A percentile compares a stretch with the other conserved stretches of the same genome.
phyloP scores from a whole-genome alignment of 176 grass and related monocot genomes.

The Miscanthus lutarioriparius region DNA sequence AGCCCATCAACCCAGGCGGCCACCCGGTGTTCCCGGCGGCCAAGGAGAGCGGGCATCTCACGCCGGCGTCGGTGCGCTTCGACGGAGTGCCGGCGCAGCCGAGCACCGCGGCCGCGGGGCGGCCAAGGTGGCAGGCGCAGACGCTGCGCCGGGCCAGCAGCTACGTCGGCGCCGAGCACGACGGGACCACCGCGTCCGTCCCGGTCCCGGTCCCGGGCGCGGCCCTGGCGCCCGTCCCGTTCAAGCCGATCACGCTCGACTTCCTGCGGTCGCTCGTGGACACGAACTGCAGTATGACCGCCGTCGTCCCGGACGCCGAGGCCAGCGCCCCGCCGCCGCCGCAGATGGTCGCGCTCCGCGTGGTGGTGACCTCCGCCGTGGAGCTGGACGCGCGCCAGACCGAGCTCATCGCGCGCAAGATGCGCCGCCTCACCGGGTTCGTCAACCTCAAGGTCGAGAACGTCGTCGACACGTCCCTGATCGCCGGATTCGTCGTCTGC shows the following conservation, averaged over 20 bases:
- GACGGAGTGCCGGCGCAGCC: conserved; percentile 29
- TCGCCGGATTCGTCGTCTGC: conserved; percentile 85
- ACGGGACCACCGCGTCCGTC: background rate
- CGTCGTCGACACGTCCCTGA: conserved; percentile 69
- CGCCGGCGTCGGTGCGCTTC: conserved; percentile 45
- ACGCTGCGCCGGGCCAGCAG: conserved; percentile 40
- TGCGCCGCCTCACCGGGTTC: conserved; percentile 87
- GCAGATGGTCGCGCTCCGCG: conserved; percentile 48
- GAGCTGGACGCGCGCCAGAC: conserved; percentile 70
- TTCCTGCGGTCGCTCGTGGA: conserved; percentile 63
- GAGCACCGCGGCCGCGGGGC: conserved; percentile 23
- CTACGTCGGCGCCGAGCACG: conserved; percentile 44
- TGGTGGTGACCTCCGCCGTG: conserved; percentile 81
- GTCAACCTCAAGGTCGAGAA: conserved; percentile 62
- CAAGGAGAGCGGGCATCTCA: conserved; percentile 33
- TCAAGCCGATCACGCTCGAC: conserved; percentile 64
- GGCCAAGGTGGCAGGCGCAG: conserved; percentile 41
- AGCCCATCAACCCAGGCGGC: conserved; percentile 49
- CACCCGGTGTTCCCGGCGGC: conserved; percentile 49
- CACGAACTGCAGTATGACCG: conserved; percentile 31
- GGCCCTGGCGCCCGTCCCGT: conserved; percentile 16
- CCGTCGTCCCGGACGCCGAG: conserved; percentile 25
- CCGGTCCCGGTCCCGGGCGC: background rate
- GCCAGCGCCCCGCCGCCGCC: background rate
- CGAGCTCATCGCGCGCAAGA: conserved; percentile 84